A percentile compares a stretch with the other conserved stretches of the same genome.
Conservation (phyloP, 1,284 basidiomycete species). For the Quambalaria eucalypti region DNA sequence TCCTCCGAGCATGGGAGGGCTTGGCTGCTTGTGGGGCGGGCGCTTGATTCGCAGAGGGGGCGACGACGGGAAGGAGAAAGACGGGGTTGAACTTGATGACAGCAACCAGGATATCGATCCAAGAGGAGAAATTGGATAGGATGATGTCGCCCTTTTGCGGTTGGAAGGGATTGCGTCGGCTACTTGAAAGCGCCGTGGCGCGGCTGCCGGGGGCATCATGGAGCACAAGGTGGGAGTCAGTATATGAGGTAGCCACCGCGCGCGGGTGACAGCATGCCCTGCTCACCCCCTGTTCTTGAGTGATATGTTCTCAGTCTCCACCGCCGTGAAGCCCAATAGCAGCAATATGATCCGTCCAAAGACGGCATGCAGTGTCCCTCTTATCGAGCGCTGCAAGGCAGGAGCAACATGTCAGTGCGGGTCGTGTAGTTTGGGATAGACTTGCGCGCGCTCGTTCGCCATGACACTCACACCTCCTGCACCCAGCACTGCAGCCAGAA, state of each 20-base stretch:
- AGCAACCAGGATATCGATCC: constrained; percentile 1
- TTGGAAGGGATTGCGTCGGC: not conserved
- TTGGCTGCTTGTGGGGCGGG: not conserved
- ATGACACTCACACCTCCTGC: too few relatives aligned
- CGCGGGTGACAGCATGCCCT: too few relatives aligned
- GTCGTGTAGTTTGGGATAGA: too few relatives aligned
- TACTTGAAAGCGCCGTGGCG: not conserved
- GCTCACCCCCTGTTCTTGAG: constrained; percentile 1
- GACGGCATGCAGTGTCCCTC: not conserved
- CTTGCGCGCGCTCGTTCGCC: too few relatives aligned
- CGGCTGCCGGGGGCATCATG: too few relatives aligned
- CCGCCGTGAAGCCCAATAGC: not conserved
- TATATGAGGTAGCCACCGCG: too few relatives aligned
- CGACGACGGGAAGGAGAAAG: constrained; percentile 1
- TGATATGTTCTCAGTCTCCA: not conserved
- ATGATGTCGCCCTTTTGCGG: constrained; percentile 6
- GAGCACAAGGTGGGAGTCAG: too few relatives aligned
- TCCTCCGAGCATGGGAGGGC: not conserved
- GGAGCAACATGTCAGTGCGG: too few relatives aligned
- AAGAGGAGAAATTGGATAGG: constrained; percentile 4
- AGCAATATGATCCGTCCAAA: not conserved
- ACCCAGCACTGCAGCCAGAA: too few relatives aligned
- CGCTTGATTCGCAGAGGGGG: not conserved
- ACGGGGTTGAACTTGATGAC: constrained; percentile 1
- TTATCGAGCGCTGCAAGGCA: too few relatives aligned